Base-by-base conservation (phyloP, 1,284 basidiomycete species). In the Ceratobasidium sp. region DNA sequence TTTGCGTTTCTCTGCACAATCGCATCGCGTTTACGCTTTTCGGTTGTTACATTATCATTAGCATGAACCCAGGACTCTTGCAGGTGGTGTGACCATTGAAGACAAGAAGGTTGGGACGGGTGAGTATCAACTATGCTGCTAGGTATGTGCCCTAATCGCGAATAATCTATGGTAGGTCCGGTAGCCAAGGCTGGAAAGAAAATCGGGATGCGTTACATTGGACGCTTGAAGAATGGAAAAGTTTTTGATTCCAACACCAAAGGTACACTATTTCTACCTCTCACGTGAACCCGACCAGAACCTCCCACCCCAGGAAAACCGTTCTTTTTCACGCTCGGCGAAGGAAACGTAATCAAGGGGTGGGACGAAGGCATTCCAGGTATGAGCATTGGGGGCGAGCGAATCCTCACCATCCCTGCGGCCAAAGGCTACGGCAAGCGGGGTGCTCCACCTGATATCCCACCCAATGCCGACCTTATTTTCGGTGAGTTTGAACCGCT, bases 291-390 rank as follows among this genome's bases (percentile, higher is more conserved):
- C 74, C 70, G 14, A 28, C 25, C 51, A 53, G 49, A 48, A 42
- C 5, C 48, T 21, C n/a, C 12, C 30, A 28, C 4, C n/a, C 40
- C 49, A 67, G 63, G 63, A 1, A 67, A 56, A 18, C 63, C 63
- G 11, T 97, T 98, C 83, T 83, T 83, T 59, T 98, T 98, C 86
- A 87, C 84, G 61, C 86, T 98, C 40, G 96, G 96, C 71, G 84
- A 86, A 74, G 94, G 94, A 53, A 91, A 97, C 79, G 96, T 98
- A 67, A 96, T 98, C 82, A 92, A 92, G 83, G 94, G 91, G 54
- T 97, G 95, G 96, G 95, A 97, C 77, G 84, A 93, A 77, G 96
- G 96, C 69, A 85, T 98, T 73, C 88, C 84, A 72, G 96, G 96
- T 61, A 97, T 98, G 95, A 88, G 91, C 77, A 88, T 91, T 60